A percentile compares a stretch with the other conserved stretches of the same genome.
These are phyloP conservation scores for Entomortierella parvispora DNA, from an alignment of 192 early-diverging fungal genomes.

Conservation along the genomic window DNA sequence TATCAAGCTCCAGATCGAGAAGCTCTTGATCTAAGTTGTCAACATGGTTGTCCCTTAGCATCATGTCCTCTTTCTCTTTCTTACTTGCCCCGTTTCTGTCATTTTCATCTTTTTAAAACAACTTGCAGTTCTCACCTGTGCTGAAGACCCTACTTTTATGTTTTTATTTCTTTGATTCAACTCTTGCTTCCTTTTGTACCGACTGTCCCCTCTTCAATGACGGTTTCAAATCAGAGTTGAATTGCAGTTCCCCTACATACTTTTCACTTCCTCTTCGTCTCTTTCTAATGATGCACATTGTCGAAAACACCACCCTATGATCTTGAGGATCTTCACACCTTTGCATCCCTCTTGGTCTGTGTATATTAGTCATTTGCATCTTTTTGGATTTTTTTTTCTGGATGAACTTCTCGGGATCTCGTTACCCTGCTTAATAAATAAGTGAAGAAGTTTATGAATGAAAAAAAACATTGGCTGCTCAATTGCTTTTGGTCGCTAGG, in stretches of 20 bases:
- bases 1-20: conserved; percentile 95
- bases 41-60: background rate
- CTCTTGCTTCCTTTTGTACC: too few relatives aligned
- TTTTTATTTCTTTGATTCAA: conserved; percentile 3
- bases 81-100: background rate
- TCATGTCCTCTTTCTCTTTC: background rate
- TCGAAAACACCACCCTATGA: conserved; percentile 10
- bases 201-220: too few relatives aligned
- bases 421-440: too few relatives aligned
- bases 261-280: background rate
- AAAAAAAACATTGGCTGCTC: too few relatives aligned
- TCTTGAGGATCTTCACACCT: background rate
- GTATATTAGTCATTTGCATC: conserved; percentile 1
- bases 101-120: background rate
- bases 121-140: conserved; percentile 10
- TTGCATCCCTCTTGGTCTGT: background rate
- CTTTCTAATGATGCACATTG: conserved; percentile 22
- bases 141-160: conserved; percentile 17
- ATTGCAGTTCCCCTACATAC: too few relatives aligned
- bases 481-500: too few relatives aligned
- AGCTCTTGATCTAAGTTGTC: conserved; percentile 81
- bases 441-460: too few relatives aligned
- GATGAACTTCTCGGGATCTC: background rate
- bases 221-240: too few relatives aligned
- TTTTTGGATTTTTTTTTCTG: background rate